Base-by-base conservation (phyloP, 768 basidiomycete species). In the Multifurca ochricompacta region DNA sequence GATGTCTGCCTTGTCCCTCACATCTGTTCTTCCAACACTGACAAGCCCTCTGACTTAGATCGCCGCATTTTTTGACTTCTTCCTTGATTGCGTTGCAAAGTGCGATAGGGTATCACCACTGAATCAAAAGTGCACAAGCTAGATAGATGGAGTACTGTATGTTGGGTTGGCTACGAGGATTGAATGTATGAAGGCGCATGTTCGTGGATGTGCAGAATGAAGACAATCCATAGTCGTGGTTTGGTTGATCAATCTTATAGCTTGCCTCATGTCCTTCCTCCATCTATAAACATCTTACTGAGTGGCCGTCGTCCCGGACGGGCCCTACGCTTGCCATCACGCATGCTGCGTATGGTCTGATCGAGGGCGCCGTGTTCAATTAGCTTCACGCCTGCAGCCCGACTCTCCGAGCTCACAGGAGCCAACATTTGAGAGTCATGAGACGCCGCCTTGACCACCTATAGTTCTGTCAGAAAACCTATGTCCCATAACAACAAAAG, bases 211-310 rank as follows among this genome's bases (percentile, higher is more conserved):
- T n/a, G 5, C 34, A 10, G 19, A 39, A 19, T 35, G 21, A 23
- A n/a, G n/a, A n/a, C n/a, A n/a, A n/a, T n/a, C n/a, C n/a, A n/a
- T n/a, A n/a, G n/a, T n/a, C n/a, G n/a, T n/a, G n/a, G 32, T 32
- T 11, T 10, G 4, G 19, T 46, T 25, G 27, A 25, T 41, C 45
- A 35, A 16, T 14, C 11, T 37, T 61, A 65, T 8, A 66, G 52
- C 34, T 68, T 64, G 45, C 66, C 68, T 23, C 49, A 52, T 21
- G 63, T 41, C 27, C 69, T 67, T 16, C 63, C 64, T 27, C 87
- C 87, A 60, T 91, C 88, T 47, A 87, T 62, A 63, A 91, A 89
- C 27, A 92, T 88, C 75, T 85, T 87, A 71, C 85, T 88, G 49
- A 87, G 66, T 3, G 82, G 84, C 43, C 82, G 72, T 27, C 71